Evolutionary conservation across 768 basidiomycete genomes (phyloP), one percentile per base, ranked within the genome.

Genomic region (Collybia sordida): DNA sequence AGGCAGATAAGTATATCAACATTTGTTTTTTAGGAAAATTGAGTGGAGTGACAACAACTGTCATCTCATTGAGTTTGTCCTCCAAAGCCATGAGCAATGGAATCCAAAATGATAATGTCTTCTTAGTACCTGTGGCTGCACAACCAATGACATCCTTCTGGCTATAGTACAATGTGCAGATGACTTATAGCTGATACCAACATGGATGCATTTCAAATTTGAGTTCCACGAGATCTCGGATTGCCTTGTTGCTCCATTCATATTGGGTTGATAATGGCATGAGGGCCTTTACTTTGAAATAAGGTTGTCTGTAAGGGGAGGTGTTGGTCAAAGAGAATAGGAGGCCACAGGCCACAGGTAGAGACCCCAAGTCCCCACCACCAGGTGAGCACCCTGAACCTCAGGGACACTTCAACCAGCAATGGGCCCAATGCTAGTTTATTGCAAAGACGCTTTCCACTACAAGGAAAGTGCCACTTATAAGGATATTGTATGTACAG

Each of bases 11-110:
- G 51, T 15, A 57, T 21, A 2, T 42, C 36, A 4, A 52, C 53
- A 52, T 62, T 64, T 72, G 65, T 9, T 55, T 49, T 12, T 65
- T 66, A 1, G 71, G 60, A 1, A 70, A 46, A 43, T 66, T 70
- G 3, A 69, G 51, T 3, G 66, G 61, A 3, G 65, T 64, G 3
- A 49, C 23, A 5, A 42, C 28, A 9, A 49, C 23, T 2, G 19
- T 45, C 36, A 63, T 58, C 47, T 50, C 50, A 25, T 62, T 42
- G 18, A 38, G 34, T 2, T 51, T 49, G 6, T 59, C 55, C 19
- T 55, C 53, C n/a, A 57, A 25, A 2, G 56, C 49, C 50, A 61
- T 53, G 12, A 55, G 34, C 17, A 60, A 49, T 22, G 57, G 54
- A 17, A 57, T 47, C 50, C 52, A 62, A 21, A 62, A 60, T 6